Conservation (phyloP, 371 early-diverging fungal genomes). For the Gilbertella persicaria region DNA sequence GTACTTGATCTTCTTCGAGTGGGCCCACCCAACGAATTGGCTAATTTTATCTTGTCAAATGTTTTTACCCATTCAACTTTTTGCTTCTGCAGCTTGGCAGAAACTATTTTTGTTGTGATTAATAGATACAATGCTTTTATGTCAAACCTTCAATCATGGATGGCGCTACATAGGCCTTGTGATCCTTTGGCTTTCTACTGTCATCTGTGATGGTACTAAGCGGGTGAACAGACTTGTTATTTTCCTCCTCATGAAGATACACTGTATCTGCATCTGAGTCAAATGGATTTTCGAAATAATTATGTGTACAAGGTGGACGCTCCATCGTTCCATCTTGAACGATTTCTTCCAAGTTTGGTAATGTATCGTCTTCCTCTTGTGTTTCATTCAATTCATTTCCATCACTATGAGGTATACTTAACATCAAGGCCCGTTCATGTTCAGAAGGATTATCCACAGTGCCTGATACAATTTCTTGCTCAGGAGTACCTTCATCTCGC, state of each 20-base stretch:
- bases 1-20: slow-evolving; percentile 12
- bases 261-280: slow-evolving; percentile 26
- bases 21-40: slow-evolving; percentile 13
- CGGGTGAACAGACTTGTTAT: neutral
- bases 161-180: too few relatives aligned
- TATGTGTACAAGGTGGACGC: slow-evolving; percentile 19
- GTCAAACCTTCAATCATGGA: too few relatives aligned
- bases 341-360: slow-evolving; percentile 46
- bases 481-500: slow-evolving; percentile 21
- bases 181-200: too few relatives aligned
- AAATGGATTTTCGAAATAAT: slow-evolving; percentile 48
- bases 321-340: slow-evolving; percentile 15
- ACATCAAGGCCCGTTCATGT: slow-evolving; percentile 22
- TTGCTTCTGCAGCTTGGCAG: slow-evolving; percentile 10
- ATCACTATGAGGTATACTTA: slow-evolving; percentile 17
- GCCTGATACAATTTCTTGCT: slow-evolving; percentile 13
- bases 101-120: neutral
- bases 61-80: slow-evolving; percentile 31
- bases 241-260: neutral
- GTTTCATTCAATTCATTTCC: slow-evolving; percentile 5
- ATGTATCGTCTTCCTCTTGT: slow-evolving; percentile 32
- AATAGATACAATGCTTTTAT: too few relatives aligned
- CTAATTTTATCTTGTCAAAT: slow-evolving; percentile 26
- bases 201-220: too few relatives aligned
- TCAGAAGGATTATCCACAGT: slow-evolving; percentile 14